Conservation (phyloP, 768 basidiomycete species). For the Macrolepiota fuliginosa region DNA sequence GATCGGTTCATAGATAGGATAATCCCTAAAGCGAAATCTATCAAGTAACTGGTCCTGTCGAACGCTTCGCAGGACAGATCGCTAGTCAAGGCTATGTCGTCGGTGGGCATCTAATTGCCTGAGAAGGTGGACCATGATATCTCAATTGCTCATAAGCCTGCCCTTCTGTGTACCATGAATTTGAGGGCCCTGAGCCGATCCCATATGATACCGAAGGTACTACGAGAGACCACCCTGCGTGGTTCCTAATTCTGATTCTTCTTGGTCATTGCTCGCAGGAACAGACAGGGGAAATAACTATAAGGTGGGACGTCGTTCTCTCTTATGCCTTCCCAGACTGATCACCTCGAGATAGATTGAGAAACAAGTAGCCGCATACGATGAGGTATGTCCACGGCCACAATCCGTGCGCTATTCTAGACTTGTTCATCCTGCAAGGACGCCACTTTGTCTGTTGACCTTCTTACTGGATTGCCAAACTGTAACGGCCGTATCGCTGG, state of each 20-base stretch:
- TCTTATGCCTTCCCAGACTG: neutral
- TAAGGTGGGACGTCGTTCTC: slow-evolving; percentile 54
- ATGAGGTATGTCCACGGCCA: slow-evolving; percentile 55
- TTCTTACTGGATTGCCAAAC: slow-evolving; percentile 67
- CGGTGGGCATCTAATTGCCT: slow-evolving; percentile 40
- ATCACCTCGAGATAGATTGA: slow-evolving; percentile 56
- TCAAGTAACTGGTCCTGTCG: slow-evolving; percentile 96
- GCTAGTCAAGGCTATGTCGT: slow-evolving; percentile 85
- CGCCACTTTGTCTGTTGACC: slow-evolving; percentile 71
- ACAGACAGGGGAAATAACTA: slow-evolving; percentile 82
- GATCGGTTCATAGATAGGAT: neutral
- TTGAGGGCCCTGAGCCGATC: slow-evolving; percentile 84
- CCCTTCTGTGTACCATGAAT: slow-evolving; percentile 89
- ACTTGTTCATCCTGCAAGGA: slow-evolving; percentile 47
- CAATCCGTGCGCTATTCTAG: neutral
- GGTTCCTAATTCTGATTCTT: neutral
- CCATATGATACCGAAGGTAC: slow-evolving; percentile 84
- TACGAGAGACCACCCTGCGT: slow-evolving; percentile 21
- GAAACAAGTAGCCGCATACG: slow-evolving; percentile 84
- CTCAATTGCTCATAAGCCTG: slow-evolving; percentile 47
- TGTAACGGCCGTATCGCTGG: slow-evolving; percentile 93
- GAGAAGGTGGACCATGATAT: neutral
- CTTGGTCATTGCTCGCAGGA: slow-evolving; percentile 8
- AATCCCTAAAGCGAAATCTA: slow-evolving; percentile 78
- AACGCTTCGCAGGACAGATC: slow-evolving; percentile 85